Conservation (phyloP, 371 early-diverging fungal species). For the Mucor plumbeus region DNA sequence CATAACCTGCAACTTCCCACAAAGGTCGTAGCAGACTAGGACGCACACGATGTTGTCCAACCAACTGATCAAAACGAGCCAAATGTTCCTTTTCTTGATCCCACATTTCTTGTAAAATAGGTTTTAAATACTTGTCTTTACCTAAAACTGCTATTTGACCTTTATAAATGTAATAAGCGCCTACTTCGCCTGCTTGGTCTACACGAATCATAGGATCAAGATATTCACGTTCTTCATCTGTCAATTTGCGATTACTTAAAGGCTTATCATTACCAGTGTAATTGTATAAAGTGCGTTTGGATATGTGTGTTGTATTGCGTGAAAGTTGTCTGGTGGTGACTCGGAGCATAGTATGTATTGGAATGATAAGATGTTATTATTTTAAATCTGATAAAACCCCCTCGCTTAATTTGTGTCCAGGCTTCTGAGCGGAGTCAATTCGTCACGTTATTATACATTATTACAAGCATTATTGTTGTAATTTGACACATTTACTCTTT, state of each 20-base stretch:
- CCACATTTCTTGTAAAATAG: conserved; percentile 91
- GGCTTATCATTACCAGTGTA: not conserved
- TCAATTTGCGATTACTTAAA: conserved; percentile 24
- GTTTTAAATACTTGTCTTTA: conserved; percentile 69
- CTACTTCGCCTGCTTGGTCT: conserved; percentile 97
- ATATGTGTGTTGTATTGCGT: not conserved
- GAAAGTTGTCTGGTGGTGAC: not conserved
- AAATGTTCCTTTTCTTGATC: conserved; percentile 93
- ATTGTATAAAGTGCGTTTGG: conserved; percentile 12
- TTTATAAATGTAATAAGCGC: conserved; percentile 94
- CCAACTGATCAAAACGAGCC: conserved; percentile 74
- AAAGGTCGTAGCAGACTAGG: conserved; percentile 87
- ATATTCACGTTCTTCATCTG: conserved; percentile 33
- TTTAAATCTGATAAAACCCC: conserved; percentile 7
- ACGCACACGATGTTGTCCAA: conserved; percentile 79
- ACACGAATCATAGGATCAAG: conserved; percentile 83
- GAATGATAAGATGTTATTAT: not conserved
- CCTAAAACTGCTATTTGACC: conserved; percentile 91
- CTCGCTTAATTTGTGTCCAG: conserved; percentile 4
- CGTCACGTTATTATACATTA: too few relatives aligned
- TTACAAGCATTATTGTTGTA: too few relatives aligned
- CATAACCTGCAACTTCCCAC: conserved; percentile 89
- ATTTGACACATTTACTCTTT: too few relatives aligned
- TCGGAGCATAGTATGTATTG: not conserved
- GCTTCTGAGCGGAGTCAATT: not conserved